Evolutionary conservation across 2,329 filamentous ascomycete species (phyloP).

Genomic region (Chaetomium olivaceum): DNA sequence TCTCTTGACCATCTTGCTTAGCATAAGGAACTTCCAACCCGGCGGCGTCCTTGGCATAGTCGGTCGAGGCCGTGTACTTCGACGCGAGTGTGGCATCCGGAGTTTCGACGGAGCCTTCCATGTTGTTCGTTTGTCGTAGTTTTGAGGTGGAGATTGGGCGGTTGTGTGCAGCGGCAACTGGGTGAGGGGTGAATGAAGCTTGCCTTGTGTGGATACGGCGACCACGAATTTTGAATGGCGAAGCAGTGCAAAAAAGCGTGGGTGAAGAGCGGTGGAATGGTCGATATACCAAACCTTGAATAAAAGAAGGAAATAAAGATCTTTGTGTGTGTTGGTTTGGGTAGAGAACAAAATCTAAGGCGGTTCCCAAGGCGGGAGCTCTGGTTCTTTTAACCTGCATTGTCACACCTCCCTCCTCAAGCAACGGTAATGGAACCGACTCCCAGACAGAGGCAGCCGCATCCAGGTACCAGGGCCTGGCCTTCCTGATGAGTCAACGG

Average conservation of each 20-base stretch:
- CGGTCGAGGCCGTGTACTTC: constrained; percentile 32
- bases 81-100: constrained; percentile 17
- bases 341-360: background rate
- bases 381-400: constrained; percentile 11
- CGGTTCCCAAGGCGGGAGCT: background rate
- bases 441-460: background rate
- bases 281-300: background rate
- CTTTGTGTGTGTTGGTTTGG: background rate
- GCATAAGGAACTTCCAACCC: constrained; percentile 59
- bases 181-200: constrained; percentile 18
- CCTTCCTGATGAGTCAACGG: constrained; percentile 16
- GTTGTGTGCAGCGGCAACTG: constrained; percentile 11
- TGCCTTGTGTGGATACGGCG: constrained; percentile 23
- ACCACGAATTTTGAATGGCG: constrained; percentile 2
- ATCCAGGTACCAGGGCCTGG: background rate
- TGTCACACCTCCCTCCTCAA: background rate
- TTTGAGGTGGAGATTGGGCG: constrained; percentile 17
- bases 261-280: background rate
- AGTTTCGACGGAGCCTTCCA: constrained; percentile 25
- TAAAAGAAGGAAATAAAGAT: background rate
- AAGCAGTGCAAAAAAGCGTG: background rate
- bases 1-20: constrained; percentile 68
- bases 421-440: too few relatives aligned
- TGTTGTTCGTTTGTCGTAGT: constrained; percentile 17
- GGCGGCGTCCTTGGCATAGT: constrained; percentile 35